These are phyloP conservation scores for Maudiozyma bulderi DNA, from an alignment of 805 yeast genomes.

Conservation along the genomic window DNA sequence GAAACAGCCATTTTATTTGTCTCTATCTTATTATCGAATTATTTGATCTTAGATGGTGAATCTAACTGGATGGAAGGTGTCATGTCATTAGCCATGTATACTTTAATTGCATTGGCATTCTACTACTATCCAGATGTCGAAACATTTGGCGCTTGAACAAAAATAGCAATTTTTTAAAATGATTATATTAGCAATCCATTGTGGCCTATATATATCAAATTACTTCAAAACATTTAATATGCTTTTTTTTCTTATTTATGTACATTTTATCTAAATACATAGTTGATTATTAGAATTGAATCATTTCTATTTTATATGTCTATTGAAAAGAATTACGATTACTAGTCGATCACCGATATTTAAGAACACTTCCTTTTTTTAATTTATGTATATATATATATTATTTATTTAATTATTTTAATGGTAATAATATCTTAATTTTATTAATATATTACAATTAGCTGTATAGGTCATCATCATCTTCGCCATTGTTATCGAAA, in stretches of 20 bases:
- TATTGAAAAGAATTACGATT: too few relatives aligned
- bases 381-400: too few relatives aligned
- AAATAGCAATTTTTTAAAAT: not conserved
- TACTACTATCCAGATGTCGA: slow-evolving; percentile 67
- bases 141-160: slow-evolving; percentile 3
- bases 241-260: too few relatives aligned
- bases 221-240: too few relatives aligned
- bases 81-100: slow-evolving; percentile 78
- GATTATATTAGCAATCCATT: too few relatives aligned
- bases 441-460: slow-evolving; percentile 22
- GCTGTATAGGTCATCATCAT: slow-evolving; percentile 61
- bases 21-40: slow-evolving; percentile 79
- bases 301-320: too few relatives aligned
- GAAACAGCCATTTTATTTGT: slow-evolving; percentile 90
- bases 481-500: slow-evolving; percentile 38
- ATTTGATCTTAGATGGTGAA: slow-evolving; percentile 85
- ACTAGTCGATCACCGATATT: too few relatives aligned
- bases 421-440: not conserved
- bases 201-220: too few relatives aligned
- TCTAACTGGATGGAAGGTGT: slow-evolving; percentile 96
- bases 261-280: too few relatives aligned
- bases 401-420: not conserved
- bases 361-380: too few relatives aligned
- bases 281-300: too few relatives aligned
- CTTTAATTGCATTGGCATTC: slow-evolving; percentile 83